phyloP scores from a whole-genome alignment of 2,329 filamentous ascomycete species.

The Juglanconis sp. region DNA sequence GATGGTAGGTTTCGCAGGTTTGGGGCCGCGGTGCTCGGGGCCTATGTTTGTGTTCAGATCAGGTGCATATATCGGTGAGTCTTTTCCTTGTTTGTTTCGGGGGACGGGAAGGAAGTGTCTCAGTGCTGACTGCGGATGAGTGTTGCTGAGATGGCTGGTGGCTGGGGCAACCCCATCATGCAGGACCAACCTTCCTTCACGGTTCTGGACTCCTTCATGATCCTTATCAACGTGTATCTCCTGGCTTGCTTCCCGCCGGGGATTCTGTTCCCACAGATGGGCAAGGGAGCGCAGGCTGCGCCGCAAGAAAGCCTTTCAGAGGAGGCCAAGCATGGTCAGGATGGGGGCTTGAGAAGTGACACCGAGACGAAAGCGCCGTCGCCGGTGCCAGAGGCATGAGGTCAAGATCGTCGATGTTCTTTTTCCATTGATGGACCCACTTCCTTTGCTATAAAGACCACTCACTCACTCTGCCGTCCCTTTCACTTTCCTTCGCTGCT shows the following conservation, averaged over 20 bases:
- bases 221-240: constrained; percentile 46
- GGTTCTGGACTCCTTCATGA: constrained; percentile 53
- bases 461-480: too few relatives aligned
- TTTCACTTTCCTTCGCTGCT: too few relatives aligned
- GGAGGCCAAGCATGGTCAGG: neutral
- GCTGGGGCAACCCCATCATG: constrained; percentile 63
- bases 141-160: constrained; percentile 61
- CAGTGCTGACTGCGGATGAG: constrained; percentile 28
- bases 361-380: too few relatives aligned
- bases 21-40: constrained; percentile 39
- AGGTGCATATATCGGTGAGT: constrained; percentile 54
- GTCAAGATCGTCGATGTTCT: too few relatives aligned
- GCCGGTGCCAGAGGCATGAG: too few relatives aligned
- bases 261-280: constrained; percentile 54
- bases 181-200: constrained; percentile 59
- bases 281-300: constrained; percentile 16
- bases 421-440: too few relatives aligned
- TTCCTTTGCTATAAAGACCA: too few relatives aligned
- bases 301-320: neutral
- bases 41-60: constrained; percentile 45
- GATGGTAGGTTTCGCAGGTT: constrained; percentile 43
- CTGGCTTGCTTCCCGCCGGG: constrained; percentile 54
- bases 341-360: too few relatives aligned
- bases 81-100: neutral
- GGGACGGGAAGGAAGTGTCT: neutral